Conservation (phyloP, 108 stramenopile genomes). For the Mayamaea pseudoterrestris region DNA sequence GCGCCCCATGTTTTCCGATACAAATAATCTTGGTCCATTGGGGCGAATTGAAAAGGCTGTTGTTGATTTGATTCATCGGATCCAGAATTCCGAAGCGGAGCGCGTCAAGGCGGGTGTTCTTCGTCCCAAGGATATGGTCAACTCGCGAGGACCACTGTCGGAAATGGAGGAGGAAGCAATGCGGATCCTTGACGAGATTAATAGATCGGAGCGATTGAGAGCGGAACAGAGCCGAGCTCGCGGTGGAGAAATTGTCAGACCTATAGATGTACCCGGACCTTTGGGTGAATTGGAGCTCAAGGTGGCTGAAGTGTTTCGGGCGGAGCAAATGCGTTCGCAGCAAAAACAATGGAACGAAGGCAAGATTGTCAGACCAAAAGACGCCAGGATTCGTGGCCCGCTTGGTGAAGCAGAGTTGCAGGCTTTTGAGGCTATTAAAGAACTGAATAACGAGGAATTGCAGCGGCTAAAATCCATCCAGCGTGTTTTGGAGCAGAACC, state of each 20-base stretch:
- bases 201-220: slow-evolving; percentile 43
- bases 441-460: slow-evolving; percentile 52
- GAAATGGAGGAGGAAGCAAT: slow-evolving; percentile 47
- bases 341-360: slow-evolving; percentile 19
- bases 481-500: slow-evolving; percentile 38
- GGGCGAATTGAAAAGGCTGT: slow-evolving; percentile 49
- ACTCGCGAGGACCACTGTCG: slow-evolving; percentile 55
- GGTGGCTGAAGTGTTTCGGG: slow-evolving; percentile 40
- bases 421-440: slow-evolving; percentile 38
- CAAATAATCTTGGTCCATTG: slow-evolving; percentile 54
- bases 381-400: slow-evolving; percentile 42
- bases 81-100: slow-evolving; percentile 46
- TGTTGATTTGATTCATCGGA: slow-evolving; percentile 40
- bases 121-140: slow-evolving; percentile 69
- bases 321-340: slow-evolving; percentile 45
- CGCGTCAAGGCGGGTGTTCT: slow-evolving; percentile 33
- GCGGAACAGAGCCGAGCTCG: slow-evolving; percentile 39
- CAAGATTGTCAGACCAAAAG: slow-evolving; percentile 48
- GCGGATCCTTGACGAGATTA: slow-evolving; percentile 39
- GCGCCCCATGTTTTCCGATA: slow-evolving; percentile 40
- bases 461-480: slow-evolving; percentile 47
- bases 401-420: slow-evolving; percentile 58
- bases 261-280: slow-evolving; percentile 76
- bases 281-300: slow-evolving; percentile 62
- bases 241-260: slow-evolving; percentile 49